These are phyloP conservation scores for Exidia glandulosa DNA, from an alignment of 768 basidiomycete genomes.

Conservation along the genomic window DNA sequence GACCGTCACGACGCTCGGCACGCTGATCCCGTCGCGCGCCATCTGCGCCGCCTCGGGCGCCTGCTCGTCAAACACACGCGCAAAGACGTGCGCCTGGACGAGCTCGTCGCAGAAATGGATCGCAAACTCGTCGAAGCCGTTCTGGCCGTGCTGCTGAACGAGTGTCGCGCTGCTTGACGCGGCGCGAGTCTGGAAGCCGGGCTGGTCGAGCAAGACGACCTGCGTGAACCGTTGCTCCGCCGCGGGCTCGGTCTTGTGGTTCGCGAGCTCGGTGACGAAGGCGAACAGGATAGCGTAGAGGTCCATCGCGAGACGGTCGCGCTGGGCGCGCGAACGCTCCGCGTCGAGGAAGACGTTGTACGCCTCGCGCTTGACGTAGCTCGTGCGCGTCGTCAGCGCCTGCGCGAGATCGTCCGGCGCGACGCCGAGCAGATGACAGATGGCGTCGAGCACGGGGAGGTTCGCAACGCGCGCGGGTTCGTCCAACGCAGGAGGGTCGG, in stretches of 20 bases:
- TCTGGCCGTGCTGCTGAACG: too few relatives aligned
- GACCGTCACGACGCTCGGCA: constrained; percentile 64
- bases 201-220: constrained; percentile 65
- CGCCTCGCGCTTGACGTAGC: constrained; percentile 78
- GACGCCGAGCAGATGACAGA: constrained; percentile 66
- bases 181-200: constrained; percentile 76
- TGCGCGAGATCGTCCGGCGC: constrained; percentile 66
- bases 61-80: constrained; percentile 62
- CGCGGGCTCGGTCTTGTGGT: constrained; percentile 58
- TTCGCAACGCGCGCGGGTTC: constrained; percentile 54
- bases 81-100: constrained; percentile 64
- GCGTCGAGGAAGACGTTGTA: constrained; percentile 71
- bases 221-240: constrained; percentile 48
- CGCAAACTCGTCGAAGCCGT: constrained; percentile 79
- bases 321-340: constrained; percentile 59
- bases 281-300: constrained; percentile 84
- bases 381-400: constrained; percentile 74
- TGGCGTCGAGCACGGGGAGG: constrained; percentile 47
- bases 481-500: constrained; percentile 45
- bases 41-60: constrained; percentile 54
- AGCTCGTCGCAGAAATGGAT: constrained; percentile 82
- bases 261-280: constrained; percentile 78
- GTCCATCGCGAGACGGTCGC: constrained; percentile 71
- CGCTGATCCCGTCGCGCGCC: constrained; percentile 49
- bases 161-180: too few relatives aligned